These are phyloP conservation scores for Exophiala mesophila DNA, from an alignment of 2,329 filamentous ascomycete species.

Conservation along the genomic window DNA sequence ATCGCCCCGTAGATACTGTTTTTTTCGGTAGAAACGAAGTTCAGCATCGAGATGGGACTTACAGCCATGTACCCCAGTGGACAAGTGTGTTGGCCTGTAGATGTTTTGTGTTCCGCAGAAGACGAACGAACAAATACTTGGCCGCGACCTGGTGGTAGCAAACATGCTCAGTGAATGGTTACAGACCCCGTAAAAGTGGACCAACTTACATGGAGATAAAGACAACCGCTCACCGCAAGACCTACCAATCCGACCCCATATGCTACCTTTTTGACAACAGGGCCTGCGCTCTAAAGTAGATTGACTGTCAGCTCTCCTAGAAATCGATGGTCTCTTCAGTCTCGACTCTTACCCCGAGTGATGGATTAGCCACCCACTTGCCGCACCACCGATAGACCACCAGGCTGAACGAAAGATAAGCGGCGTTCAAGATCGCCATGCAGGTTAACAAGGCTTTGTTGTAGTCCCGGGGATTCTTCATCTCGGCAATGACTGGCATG, in stretches of 20 bases:
- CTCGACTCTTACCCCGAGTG: too few species aligned
- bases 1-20: too few species aligned
- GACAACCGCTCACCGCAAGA: conserved; percentile 28
- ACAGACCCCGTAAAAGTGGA: too few species aligned
- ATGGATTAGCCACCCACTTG: conserved; percentile 44
- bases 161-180: too few species aligned
- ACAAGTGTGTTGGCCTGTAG: conserved; percentile 47
- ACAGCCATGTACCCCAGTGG: conserved; percentile 51
- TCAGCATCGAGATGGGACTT: too few species aligned
- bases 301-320: too few species aligned
- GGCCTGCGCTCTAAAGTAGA: conserved; percentile 44
- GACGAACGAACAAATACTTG: conserved; percentile 54
- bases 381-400: conserved; percentile 47
- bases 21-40: too few species aligned
- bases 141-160: conserved; percentile 41
- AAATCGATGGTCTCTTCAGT: too few species aligned
- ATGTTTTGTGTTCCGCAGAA: conserved; percentile 49
- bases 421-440: conserved; percentile 32
- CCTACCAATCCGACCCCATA: conserved; percentile 39
- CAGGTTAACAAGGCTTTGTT: conserved; percentile 31
- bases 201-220: too few species aligned
- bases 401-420: conserved; percentile 35
- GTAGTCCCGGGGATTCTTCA: conserved; percentile 34
- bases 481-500: conserved; percentile 37
- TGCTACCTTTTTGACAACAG: conserved; percentile 39